Evolutionary conservation across 1,284 basidiomycete genomes (phyloP), one percentile per base, ranked within the genome.

Genomic region (Irpex sp.): DNA sequence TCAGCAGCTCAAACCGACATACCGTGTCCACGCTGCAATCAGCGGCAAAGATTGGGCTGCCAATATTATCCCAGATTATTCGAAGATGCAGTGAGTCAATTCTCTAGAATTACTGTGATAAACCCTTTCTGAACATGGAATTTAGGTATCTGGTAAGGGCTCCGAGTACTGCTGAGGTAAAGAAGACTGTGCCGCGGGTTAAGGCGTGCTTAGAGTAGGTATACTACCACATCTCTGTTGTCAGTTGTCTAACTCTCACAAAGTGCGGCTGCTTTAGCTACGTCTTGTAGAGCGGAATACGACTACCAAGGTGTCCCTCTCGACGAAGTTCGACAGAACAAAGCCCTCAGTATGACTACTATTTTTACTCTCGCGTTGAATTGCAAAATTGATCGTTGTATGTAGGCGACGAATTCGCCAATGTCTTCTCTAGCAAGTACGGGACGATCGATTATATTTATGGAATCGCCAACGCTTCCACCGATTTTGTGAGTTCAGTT

Each of bases 61-160:
- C 1, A 93, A 93, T 68, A 91, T 94, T 60, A 94, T 94, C 63
- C 93, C 93, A 2, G 91, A 92, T 72, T 86, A 91, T 69, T 81
- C 90, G 8, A 82, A 81, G 64, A 85, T 94, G 83, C 76, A 72
- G 74, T 76, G 57, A 67, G 68, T 78, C 2, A 11, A 3, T n/a
- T 5, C 4, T 11, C 21, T 11, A 19, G 8, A 52, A 17, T 4
- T 9, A 1, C 8, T 8, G 21, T 52, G 11, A 3, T 2, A 9
- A 21, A 52, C 19, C 8, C 7, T 3, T 5, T 7, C 4, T 9
- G 11, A n/a, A 19, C 3, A 8, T 13, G 13, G 44, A 17, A 21
- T 19, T 19, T 11, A 65, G 64, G 38, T 65, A 62, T 57, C 55
- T 62, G n/a, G 55, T 65, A 11, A 57, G 64, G 6, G 64, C 64